These are phyloP conservation scores for Geotrichum bryndzae DNA, from an alignment of 1,139 yeast species.

Conservation along the genomic window DNA sequence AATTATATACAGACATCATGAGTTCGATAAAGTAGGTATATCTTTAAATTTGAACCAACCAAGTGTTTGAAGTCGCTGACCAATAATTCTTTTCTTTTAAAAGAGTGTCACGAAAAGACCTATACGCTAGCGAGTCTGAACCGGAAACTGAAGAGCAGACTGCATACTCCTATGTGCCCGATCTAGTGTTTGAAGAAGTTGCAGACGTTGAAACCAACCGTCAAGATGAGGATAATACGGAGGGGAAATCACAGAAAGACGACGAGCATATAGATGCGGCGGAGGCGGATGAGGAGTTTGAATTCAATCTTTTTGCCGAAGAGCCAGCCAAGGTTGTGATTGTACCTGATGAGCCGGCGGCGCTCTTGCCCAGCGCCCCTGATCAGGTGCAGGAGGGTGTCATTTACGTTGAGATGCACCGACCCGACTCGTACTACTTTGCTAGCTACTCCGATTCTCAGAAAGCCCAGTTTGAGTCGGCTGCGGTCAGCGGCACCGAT, in stretches of 20 bases:
- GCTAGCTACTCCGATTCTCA: conserved; percentile 6
- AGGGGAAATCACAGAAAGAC: conserved; percentile 37
- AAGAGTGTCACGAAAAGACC: conserved; percentile 22
- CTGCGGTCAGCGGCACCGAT: conserved; percentile 27
- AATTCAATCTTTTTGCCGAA: conserved; percentile 6
- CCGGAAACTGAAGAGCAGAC: conserved; percentile 1
- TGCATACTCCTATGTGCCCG: conserved; percentile 16
- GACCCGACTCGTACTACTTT: conserved; percentile 20
- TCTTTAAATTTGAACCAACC: not conserved
- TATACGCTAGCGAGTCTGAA: conserved; percentile 17
- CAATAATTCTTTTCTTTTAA: not conserved
- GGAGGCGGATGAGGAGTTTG: conserved; percentile 11
- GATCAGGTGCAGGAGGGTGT: conserved; percentile 14
- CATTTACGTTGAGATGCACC: conserved; percentile 15
- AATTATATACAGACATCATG: not conserved
- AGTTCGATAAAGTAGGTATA: conserved; percentile 7
- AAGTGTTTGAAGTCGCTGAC: not conserved
- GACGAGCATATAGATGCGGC: conserved; percentile 5
- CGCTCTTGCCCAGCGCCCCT: conserved; percentile 22
- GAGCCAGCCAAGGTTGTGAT: conserved; percentile 6
- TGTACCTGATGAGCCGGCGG: conserved; percentile 19
- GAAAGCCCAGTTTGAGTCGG: conserved; percentile 12
- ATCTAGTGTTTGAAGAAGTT: conserved; percentile 42
- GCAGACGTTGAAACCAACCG: conserved; percentile 80
- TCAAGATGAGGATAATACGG: conserved; percentile 60